A percentile compares a stretch with the other conserved stretches of the same genome.
Conservation (phyloP, 1,139 yeast species). For the Meyerozyma athensensis region DNA sequence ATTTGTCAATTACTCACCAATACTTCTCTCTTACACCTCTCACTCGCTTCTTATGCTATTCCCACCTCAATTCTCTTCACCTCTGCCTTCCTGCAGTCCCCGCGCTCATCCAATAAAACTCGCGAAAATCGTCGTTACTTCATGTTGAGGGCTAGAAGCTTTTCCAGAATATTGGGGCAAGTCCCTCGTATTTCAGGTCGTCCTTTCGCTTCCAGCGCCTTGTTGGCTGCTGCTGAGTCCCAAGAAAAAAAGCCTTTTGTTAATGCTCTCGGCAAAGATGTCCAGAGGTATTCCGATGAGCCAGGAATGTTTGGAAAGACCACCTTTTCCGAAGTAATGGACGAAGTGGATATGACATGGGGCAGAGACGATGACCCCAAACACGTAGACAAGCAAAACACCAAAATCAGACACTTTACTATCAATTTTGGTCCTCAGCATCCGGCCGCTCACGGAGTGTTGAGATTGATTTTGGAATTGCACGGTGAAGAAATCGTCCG, state of each 20-base stretch:
- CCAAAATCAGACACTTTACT: constrained; percentile 79
- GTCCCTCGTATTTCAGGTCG: constrained; percentile 3
- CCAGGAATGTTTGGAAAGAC: constrained; percentile 35
- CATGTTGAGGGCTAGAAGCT: constrained; percentile 4
- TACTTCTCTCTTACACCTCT: no score
- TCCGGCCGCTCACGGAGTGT: constrained; percentile 94
- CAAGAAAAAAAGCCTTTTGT: constrained; percentile 24
- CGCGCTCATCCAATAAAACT: constrained; percentile 1
- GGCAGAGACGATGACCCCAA: constrained; percentile 43
- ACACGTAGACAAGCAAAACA: constrained; percentile 40
- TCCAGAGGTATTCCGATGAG: constrained; percentile 31
- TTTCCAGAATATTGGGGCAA: constrained; percentile 1
- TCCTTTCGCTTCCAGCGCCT: constrained; percentile 8
- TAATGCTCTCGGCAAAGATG: constrained; percentile 35
- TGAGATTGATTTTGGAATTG: constrained; percentile 78
- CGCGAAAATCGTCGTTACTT: not conserved
- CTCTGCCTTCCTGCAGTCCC: no score
- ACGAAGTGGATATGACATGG: constrained; percentile 46
- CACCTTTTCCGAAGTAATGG: constrained; percentile 43
- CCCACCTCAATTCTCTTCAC: no score
- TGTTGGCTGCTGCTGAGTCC: constrained; percentile 15
- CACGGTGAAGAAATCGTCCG: constrained; percentile 88
- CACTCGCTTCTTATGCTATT: no score
- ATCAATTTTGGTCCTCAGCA: constrained; percentile 92
- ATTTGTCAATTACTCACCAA: no score